Evolutionary conservation across 2,329 filamentous ascomycete species (phyloP), one percentile per base, ranked within the genome.

Genomic region (Neopestalotiopsis sp.): DNA sequence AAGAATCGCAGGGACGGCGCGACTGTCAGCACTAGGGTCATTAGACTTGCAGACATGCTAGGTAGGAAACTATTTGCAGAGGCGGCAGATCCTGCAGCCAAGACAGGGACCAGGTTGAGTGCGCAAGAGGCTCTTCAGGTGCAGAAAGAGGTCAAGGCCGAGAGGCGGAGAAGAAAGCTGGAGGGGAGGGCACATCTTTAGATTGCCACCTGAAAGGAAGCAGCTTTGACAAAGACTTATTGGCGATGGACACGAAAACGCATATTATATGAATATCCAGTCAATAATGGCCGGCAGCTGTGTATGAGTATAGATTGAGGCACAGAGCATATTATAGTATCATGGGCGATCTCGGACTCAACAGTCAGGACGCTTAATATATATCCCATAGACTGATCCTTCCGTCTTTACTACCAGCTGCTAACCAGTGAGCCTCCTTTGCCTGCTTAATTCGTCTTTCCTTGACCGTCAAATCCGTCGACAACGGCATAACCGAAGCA

Each of bases 301-400:
- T 38, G 10, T 9, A 7, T 38, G 10, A 7, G 10, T 38, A 38
- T 38, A 38, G 34, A 38, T 38, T 38, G 34, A 38, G 34, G 6
- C 34, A n/a, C 49, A 56, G 17, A 56, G 20, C 40, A 63, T 14
- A 9, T 17, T 17, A 40, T 5, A 56, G 20, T 7, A 56, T 12
- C 6, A 56, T 17, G 17, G 49, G 13, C 12, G 49, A 13, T 9
- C 7, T n/a, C 20, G 17, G 49, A 56, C 49, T 24, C 6, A 56
- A 24, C 13, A 56, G 17, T 56, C 17, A 24, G 49, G 12, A 38
- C 34, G 34, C 9, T 83, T 75, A 95, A 79, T 96, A 99, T 69
- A 98, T 90, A 82, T 98, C 94, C 96, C 96, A 99, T 73, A 99
- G 83, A 77, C 94, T 97, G 71, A 98, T 89, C 79, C 97, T 97